Conservation (phyloP, 495 filamentous ascomycete genomes). For the Annulohypoxylon stygium region DNA sequence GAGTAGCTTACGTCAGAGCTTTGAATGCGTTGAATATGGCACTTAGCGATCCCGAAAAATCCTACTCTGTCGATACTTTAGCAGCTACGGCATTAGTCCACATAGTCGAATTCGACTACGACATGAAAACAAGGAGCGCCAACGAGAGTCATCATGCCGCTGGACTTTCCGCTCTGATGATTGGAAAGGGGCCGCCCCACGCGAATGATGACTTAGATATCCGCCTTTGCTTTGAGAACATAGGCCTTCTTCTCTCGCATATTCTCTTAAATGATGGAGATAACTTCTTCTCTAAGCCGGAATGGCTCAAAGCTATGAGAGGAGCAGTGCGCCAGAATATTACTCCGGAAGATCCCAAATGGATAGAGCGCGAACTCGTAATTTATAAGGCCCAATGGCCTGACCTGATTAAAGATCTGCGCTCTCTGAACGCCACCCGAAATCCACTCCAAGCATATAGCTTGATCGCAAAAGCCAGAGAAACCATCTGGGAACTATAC, state of each 20-base stretch:
- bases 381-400: background rate
- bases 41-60: background rate
- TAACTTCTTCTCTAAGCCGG: background rate
- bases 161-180: background rate
- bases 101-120: constrained; percentile 15
- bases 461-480: background rate
- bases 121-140: constrained; percentile 1
- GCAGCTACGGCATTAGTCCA: constrained; percentile 18
- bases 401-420: background rate
- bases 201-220: background rate
- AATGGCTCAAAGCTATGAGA: background rate
- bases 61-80: background rate
- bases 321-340: background rate
- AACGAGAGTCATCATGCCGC: constrained; percentile 6
- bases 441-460: background rate
- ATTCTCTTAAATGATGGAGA: background rate
- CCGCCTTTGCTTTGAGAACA: background rate
- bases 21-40: background rate
- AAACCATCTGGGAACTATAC: background rate
- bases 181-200: background rate
- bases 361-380: background rate
- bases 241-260: background rate
- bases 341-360: background rate
- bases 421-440: background rate
- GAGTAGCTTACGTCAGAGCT: background rate